Evolutionary conservation across 208 protist species (phyloP), one percentile per base, ranked within the genome.

Genomic region (Leishmania arabica): DNA sequence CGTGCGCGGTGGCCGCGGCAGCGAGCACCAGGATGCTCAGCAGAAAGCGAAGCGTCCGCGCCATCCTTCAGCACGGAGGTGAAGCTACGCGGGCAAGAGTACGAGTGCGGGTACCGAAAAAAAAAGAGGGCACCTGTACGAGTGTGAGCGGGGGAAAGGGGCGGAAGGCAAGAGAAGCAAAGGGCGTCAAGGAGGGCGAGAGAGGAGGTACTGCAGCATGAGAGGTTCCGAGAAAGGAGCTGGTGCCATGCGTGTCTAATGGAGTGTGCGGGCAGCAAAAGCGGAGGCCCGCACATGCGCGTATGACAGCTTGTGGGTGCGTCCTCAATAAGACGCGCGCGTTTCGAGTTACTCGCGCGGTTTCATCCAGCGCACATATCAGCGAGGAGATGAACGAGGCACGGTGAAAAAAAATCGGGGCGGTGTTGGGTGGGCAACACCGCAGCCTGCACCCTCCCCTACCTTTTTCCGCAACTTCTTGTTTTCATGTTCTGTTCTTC

Each of bases 1-100:
- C 77, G 13, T 72, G 69, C 42, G 81, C 69, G 3, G 53, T 37
- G 21, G 83, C 66, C 1, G 37, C 58, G 34, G 60, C 54, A 19
- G 66, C 40, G 7, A 87, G 17, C 27, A 82, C 68, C 47, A 87
- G 7, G 19, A 77, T 9, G 53, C 74, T 27, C 53, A 84, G 24
- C 47, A 83, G 11, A 5, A 75, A 64, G 0, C 79, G 9, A 37
- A 87, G 53, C 58, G 37, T 24, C 19, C 27, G 64, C 54, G 53
- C 70, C 73, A 73, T 79, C 70, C 15, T 64, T 62, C 24, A 5
- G 71, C 54, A 53, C 37, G 24, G 40, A 40, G 51, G 37, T 45
- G 27, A 58, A 27, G 65, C 37, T 8, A 27, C 37, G 15, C 42
- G 31, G 62, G 9, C 1, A 9, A 65, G 17, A 42, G 13, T 68